Base-by-base conservation (phyloP, 805 yeast species). In the Candida berthetii region DNA sequence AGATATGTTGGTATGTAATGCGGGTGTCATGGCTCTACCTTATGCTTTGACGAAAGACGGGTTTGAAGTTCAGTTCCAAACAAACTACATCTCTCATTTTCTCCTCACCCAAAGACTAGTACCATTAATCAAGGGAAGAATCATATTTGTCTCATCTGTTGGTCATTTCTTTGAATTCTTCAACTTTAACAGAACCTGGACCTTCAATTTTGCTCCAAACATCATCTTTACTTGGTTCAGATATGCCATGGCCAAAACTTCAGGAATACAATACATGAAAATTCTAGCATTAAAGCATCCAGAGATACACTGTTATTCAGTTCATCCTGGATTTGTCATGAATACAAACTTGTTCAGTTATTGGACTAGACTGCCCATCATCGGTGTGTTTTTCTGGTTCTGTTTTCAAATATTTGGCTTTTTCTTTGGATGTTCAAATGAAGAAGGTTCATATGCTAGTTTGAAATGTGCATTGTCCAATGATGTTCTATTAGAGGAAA, bases 301-400 rank as follows among this genome's bases (percentile, higher is more conserved):
- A 0, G 70, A 77, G 16, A 68, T 86, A 9, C 58, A 80, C 31
- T 78, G 81, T 43, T 60, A 77, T 31, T 71, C 87, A 2, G 85
- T 85, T 3, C 90, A 86, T 53, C 96, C 96, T 0, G 96, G 96
- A 0, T 72, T 85, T 48, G 86, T 85, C n/a, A 81, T 87, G 85
- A 80, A 80, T 52, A 81, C 96, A 2, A 82, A 82, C 49, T 59
- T 83, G 37, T 84, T 83, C 56, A 69, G 82, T 36, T 85, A 83
- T 56, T 83, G 89, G 80, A 85, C 91, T 2, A 64, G 87, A 42
- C 64, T 83, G 14, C 95, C 95, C 0, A 64, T 86, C 4, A 69
- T 87, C n/a, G 96, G 96, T 1, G 69, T 78, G 1, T 52, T 82
- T 29, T 84, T 84, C 49, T 80, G 90, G 87, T 61, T 82, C 32